These are phyloP conservation scores for Fraxinus americana DNA, from an alignment of 257 asterid genomes.

Conservation along the genomic window DNA sequence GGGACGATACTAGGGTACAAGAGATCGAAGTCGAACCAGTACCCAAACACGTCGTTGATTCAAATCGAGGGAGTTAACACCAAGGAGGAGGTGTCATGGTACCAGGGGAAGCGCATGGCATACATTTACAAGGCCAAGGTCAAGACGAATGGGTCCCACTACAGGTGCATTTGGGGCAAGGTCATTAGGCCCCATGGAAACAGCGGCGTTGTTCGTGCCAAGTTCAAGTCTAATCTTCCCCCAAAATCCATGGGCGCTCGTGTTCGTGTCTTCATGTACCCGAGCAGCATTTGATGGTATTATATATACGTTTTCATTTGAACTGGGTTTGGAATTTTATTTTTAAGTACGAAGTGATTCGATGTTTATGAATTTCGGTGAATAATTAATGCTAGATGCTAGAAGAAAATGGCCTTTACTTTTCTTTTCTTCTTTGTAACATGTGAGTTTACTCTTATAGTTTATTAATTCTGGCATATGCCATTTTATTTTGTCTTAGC, in stretches of 20 bases:
- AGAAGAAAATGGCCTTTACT: background rate
- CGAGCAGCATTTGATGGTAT: slow-evolving; percentile 63
- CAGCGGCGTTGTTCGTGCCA: slow-evolving; percentile 85
- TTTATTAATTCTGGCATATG: background rate
- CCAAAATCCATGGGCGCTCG: slow-evolving; percentile 76
- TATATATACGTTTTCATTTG: background rate
- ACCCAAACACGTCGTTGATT: slow-evolving; percentile 83
- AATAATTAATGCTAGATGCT: background rate
- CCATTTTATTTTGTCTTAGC: background rate
- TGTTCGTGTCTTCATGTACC: slow-evolving; percentile 75
- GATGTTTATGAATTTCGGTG: background rate
- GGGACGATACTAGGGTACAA: slow-evolving; percentile 73
- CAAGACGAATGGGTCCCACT: slow-evolving; percentile 78
- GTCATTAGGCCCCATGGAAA: slow-evolving; percentile 84
- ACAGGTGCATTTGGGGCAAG: slow-evolving; percentile 95
- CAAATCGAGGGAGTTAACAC: slow-evolving; percentile 95
- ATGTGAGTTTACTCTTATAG: background rate
- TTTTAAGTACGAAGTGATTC: background rate
- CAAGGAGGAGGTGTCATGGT: slow-evolving; percentile 86
- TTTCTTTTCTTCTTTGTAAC: background rate
- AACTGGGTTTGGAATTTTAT: background rate
- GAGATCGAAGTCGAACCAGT: slow-evolving; percentile 94
- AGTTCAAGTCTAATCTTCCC: slow-evolving; percentile 73
- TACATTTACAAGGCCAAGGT: slow-evolving; percentile 91
- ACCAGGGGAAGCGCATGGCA: slow-evolving; percentile 80